These are phyloP conservation scores for Liquidambar formosana DNA, from an alignment of 164 flowering plant species.

Conservation along the genomic window DNA sequence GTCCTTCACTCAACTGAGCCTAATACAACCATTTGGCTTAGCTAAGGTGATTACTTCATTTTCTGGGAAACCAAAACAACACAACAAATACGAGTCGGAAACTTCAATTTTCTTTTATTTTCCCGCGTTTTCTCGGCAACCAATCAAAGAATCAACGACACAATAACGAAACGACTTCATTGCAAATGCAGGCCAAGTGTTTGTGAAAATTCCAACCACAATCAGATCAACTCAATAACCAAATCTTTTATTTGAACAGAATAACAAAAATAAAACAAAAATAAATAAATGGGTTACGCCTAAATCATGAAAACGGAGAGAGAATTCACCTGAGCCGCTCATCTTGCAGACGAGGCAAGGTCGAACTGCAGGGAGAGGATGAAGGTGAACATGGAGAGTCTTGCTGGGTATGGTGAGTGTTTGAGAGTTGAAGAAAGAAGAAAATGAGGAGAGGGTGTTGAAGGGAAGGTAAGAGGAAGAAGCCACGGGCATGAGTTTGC, in stretches of 20 bases:
- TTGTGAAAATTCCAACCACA: constrained; percentile 12
- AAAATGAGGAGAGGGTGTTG: neutral
- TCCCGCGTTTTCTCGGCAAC: neutral
- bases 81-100: no score
- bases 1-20: no score
- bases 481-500: constrained; percentile 9
- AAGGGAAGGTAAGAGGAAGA: neutral
- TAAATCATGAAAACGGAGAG: neutral
- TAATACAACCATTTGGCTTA: no score
- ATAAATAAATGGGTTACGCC: neutral
- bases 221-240: neutral
- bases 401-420: neutral
- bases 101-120: neutral
- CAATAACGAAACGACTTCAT: neutral
- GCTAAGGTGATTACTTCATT: no score
- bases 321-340: constrained; percentile 41
- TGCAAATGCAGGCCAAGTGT: constrained; percentile 11
- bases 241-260: neutral
- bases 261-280: neutral
- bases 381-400: neutral
- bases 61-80: no score
- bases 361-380: constrained; percentile 14
- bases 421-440: neutral
- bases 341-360: constrained; percentile 34
- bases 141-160: neutral